Percentiles rank a stretch among this genome's conserved stretches.
These are phyloP conservation scores for Alternaria viburni DNA, from an alignment of 2,329 filamentous ascomycete species.

Conservation along the genomic window DNA sequence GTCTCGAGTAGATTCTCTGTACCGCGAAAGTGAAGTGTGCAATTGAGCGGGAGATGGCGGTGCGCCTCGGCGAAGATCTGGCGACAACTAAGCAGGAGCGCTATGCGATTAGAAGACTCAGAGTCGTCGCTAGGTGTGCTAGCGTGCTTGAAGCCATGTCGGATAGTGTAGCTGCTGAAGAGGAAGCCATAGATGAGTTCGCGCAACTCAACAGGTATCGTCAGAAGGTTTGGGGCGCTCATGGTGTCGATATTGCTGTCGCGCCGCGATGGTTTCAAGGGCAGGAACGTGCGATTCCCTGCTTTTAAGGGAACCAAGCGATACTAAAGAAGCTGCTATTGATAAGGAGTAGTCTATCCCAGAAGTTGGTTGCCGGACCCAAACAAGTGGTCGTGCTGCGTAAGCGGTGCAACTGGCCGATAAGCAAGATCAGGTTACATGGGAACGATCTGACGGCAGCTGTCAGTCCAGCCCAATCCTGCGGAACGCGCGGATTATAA, in stretches of 20 bases:
- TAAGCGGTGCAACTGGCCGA: neutral
- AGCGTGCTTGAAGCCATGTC: constrained; percentile 34
- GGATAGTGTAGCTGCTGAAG: constrained; percentile 38
- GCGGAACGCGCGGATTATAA: constrained; percentile 13
- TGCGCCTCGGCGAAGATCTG: constrained; percentile 41
- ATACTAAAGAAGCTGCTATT: neutral
- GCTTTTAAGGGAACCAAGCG: neutral
- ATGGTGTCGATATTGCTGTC: constrained; percentile 10
- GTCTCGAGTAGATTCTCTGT: constrained; percentile 44
- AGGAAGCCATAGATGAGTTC: constrained; percentile 44
- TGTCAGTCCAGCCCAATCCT: neutral
- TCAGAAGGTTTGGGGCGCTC: constrained; percentile 32
- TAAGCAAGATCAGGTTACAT: constrained; percentile 2
- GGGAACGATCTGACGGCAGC: constrained; percentile 5
- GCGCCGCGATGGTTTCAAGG: constrained; percentile 9
- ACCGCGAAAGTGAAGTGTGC: constrained; percentile 40
- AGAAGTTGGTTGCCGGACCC: neutral
- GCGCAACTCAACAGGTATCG: constrained; percentile 41
- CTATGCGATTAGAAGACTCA: constrained; percentile 30
- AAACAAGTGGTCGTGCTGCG: neutral
- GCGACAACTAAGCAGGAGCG: constrained; percentile 40
- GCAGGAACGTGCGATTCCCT: constrained; percentile 3
- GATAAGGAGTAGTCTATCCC: constrained; percentile 5
- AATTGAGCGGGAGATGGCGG: constrained; percentile 41
- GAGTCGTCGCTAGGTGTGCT: neutral